These are phyloP conservation scores for Raffaelea arxii DNA, from an alignment of 2,329 filamentous ascomycete genomes.

Conservation along the genomic window DNA sequence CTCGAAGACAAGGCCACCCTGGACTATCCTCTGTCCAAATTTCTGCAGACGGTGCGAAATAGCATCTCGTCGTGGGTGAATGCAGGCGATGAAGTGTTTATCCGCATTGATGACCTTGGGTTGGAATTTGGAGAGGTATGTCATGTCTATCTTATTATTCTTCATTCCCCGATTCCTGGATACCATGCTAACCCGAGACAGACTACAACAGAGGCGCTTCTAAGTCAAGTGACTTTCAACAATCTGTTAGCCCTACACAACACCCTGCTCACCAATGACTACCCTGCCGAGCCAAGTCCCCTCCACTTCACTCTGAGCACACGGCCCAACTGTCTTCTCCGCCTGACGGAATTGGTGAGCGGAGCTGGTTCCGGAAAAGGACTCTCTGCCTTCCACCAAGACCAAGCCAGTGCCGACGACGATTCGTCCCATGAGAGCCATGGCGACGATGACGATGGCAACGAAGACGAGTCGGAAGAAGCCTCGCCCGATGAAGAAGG, in stretches of 20 bases:
- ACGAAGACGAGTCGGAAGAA: not conserved
- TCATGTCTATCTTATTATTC: not conserved
- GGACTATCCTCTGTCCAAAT: constrained; percentile 31
- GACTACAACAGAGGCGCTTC: constrained; percentile 15
- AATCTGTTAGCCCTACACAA: constrained; percentile 15
- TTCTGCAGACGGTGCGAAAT: constrained; percentile 33
- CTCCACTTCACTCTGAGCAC: constrained; percentile 14
- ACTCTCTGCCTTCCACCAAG: constrained; percentile 9
- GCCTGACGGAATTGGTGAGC: constrained; percentile 13
- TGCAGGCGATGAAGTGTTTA: constrained; percentile 36
- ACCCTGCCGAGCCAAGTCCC: constrained; percentile 1
- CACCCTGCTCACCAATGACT: constrained; percentile 14
- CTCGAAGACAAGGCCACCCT: constrained; percentile 32
- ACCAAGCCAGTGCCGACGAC: constrained; percentile 3
- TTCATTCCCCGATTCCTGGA: not conserved
- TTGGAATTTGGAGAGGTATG: constrained; percentile 43
- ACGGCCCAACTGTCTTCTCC: constrained; percentile 13
- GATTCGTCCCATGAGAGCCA: constrained; percentile 11
- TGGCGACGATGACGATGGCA: constrained; percentile 10
- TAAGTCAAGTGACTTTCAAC: constrained; percentile 14
- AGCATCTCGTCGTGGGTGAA: constrained; percentile 36
- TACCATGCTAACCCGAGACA: constrained; percentile 1
- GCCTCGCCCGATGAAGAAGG: not conserved
- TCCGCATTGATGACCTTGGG: constrained; percentile 41
- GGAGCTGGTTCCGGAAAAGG: constrained; percentile 13